Evolutionary conservation across 495 filamentous ascomycete species (phyloP), one percentile per base, ranked within the genome.

Genomic region (Ascobolus immersus): DNA sequence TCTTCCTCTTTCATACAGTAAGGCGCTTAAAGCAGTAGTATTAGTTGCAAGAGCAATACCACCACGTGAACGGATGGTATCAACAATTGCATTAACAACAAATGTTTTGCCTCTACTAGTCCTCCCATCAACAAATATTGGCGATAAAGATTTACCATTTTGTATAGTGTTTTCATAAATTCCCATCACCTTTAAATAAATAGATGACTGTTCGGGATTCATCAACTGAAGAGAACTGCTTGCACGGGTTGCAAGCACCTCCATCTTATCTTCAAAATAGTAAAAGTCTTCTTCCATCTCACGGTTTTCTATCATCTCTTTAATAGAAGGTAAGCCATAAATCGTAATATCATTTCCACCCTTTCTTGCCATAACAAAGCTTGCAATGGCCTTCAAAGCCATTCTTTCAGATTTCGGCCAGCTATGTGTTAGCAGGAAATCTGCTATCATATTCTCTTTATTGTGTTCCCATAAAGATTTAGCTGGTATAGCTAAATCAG

Each of bases 101-200:
- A 27, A 43, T 13, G 29, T 39, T 24, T 39, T 42, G 0, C 39
- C 35, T n/a, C 26, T 17, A 5, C 36, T 24, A 33, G 36, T 18
- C 11, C 31, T 38, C 5, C 28, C 32, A 34, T 35, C 36, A 9
- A 42, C 1, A 39, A 39, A 42, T n/a, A n/a, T n/a, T n/a, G n/a
- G n/a, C n/a, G n/a, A n/a, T n/a, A 25, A 21, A 39, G 14, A 20
- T 26, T 21, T 17, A 19, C 10, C 33, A 12, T 26, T 12, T 11
- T 20, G 13, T 33, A 20, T 26, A 14, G 12, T 1, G 17, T 4
- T 28, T 34, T 12, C 8, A 8, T 21, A 23, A 17, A 20, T 17
- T 32, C 18, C 11, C 21, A 21, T 34, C 25, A 7, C 27, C 17
- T 21, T 38, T 18, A 2, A 15, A 14, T 24, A 30, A 13, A 31